Evolutionary conservation across 2,329 filamentous ascomycete genomes (phyloP), one percentile per base, ranked within the genome.

Genomic region (Exserohilum rostratum): DNA sequence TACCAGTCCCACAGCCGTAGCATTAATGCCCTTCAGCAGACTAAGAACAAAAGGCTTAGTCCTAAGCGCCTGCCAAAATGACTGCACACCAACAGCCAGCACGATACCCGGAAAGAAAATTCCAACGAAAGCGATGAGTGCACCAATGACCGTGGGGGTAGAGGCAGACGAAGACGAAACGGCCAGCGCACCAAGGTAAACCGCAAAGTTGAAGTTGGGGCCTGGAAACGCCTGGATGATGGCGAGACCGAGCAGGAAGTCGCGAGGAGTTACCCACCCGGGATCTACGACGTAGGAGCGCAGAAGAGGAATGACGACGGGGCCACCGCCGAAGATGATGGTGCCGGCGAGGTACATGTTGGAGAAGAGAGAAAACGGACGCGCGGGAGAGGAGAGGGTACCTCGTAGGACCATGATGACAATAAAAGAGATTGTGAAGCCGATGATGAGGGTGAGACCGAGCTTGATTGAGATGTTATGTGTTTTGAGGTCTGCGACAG

Each of bases 311-410:
- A 80, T 79, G 0, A 79, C 77, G 20, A 79, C 77, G 2, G 78
- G 78, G 0, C 77, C 77, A 33, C 77, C 78, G 25, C 77, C 78
- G 60, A 80, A 79, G 55, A 80, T 79, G 55, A 80, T 78, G 1
- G 88, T 91, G 0, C 88, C 89, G 0, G 88, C 89, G 0, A 91
- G 84, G 64, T 88, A 90, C 75, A 91, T 83, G 70, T 90, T 91
- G 5, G 87, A 80, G 63, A 91, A 91, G 20, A 91, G 80, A 43
- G 82, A 78, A 61, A 85, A 85, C 0, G 81, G 72, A 0, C 85
- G 73, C 0, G 84, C 78, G 0, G 73, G 37, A 0, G 72, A 53
- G 10, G 31, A 4, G 9, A 81, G 44, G 2, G 75, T 43, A 75
- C 73, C 57, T 66, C 79, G 72, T 69, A 80, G 31, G 13, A 83